Conservation (phyloP, 2,329 filamentous ascomycete genomes). For the Talaromyces piceae region DNA sequence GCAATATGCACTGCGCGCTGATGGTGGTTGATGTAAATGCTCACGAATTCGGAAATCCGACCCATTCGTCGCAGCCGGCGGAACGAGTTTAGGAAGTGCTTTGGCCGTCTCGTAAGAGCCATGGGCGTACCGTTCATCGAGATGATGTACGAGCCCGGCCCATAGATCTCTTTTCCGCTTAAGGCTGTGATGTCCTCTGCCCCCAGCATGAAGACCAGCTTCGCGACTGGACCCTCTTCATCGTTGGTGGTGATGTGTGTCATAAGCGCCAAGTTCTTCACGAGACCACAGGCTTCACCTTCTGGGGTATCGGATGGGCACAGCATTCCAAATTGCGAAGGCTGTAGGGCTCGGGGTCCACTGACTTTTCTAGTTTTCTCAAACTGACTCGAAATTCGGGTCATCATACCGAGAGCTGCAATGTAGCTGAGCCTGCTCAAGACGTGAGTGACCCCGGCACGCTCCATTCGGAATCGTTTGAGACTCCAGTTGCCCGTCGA, state of each 20-base stretch:
- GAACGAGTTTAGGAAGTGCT: slow-evolving; percentile 77
- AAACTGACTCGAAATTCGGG: slow-evolving; percentile 94
- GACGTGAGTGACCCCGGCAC: slow-evolving; percentile 93
- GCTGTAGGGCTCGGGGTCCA: slow-evolving; percentile 89
- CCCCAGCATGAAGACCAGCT: slow-evolving; percentile 79
- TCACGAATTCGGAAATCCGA: slow-evolving; percentile 90
- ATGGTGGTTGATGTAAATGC: slow-evolving; percentile 91
- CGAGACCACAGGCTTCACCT: slow-evolving; percentile 94
- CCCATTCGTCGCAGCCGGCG: slow-evolving; percentile 81
- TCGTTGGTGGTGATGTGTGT: slow-evolving; percentile 98
- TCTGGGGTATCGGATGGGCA: slow-evolving; percentile 96
- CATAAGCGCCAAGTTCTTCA: slow-evolving; percentile 98
- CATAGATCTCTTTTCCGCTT: slow-evolving; percentile 79
- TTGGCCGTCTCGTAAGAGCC: slow-evolving; percentile 77
- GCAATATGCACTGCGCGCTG: slow-evolving; percentile 89
- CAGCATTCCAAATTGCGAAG: slow-evolving; percentile 97
- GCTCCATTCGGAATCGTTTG: slow-evolving; percentile 98
- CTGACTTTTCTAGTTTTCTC: slow-evolving; percentile 97
- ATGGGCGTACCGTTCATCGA: slow-evolving; percentile 94
- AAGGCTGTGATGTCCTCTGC: slow-evolving; percentile 74
- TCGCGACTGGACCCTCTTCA: slow-evolving; percentile 81
- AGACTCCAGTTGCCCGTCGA: slow-evolving; percentile 97
- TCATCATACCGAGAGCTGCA: slow-evolving; percentile 98
- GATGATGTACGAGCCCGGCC: slow-evolving; percentile 75
- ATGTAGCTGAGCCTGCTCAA: slow-evolving; percentile 94